Conservation (phyloP, 345 rosid species). For the Dimocarpus longan region DNA sequence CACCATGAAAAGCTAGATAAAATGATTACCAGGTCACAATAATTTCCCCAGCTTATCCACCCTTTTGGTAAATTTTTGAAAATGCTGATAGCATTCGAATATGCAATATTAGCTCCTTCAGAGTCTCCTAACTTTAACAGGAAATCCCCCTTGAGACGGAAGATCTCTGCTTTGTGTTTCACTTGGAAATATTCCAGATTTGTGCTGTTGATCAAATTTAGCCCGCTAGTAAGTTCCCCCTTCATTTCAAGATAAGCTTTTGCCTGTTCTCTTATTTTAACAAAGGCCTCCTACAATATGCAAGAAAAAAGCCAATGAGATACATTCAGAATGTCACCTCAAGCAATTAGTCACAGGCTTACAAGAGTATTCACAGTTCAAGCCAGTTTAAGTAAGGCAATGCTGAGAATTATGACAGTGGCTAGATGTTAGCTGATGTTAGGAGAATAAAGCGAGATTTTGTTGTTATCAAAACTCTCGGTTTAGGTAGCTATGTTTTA, state of each 20-base stretch:
- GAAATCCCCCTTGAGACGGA: slow-evolving; percentile 87
- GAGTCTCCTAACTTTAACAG: slow-evolving; percentile 71
- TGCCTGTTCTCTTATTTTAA: slow-evolving; percentile 98
- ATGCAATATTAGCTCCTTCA: slow-evolving; percentile 80
- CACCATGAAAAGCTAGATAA: slow-evolving; percentile 19
- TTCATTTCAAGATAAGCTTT: slow-evolving; percentile 91
- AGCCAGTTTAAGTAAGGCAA: background rate
- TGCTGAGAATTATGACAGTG: background rate
- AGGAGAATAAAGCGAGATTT: too few species aligned
- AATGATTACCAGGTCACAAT: slow-evolving; percentile 85
- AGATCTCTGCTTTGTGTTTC: slow-evolving; percentile 90
- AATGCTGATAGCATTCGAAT: slow-evolving; percentile 81
- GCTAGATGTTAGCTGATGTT: too few species aligned
- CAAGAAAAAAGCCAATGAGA: slow-evolving; percentile 23
- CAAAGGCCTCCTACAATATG: slow-evolving; percentile 88
- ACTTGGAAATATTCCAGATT: slow-evolving; percentile 89
- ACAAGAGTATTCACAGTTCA: background rate
- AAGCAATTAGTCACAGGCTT: background rate
- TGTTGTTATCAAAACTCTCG: too few species aligned
- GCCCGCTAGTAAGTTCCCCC: slow-evolving; percentile 88
- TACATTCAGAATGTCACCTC: background rate
- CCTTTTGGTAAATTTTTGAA: slow-evolving; percentile 94
- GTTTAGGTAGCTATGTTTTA: too few species aligned
- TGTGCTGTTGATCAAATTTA: slow-evolving; percentile 85
- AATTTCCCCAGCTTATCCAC: slow-evolving; percentile 99